phyloP scores from a whole-genome alignment of 257 asterid species.

The Osmanthus fragrans region DNA sequence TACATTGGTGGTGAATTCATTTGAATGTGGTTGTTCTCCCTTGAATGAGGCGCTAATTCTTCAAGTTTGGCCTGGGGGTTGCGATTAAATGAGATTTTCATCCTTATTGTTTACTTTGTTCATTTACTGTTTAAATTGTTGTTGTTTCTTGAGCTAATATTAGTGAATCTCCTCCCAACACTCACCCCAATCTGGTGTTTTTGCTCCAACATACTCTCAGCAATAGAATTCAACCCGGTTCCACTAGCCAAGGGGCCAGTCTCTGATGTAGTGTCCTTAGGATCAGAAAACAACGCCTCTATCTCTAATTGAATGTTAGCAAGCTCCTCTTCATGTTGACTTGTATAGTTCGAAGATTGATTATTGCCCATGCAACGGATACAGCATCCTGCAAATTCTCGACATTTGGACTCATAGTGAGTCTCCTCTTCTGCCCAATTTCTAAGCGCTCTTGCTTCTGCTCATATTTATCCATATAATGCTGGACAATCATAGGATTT shows the following conservation, averaged over 20 bases:
- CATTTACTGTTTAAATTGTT: no score
- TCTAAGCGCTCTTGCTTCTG: slow-evolving; percentile 36
- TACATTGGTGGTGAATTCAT: no score
- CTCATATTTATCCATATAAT: slow-evolving; percentile 36
- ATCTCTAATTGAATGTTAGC: slow-evolving; percentile 35
- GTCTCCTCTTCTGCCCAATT: slow-evolving; percentile 82
- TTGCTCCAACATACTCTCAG: slow-evolving; percentile 53
- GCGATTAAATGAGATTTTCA: no score
- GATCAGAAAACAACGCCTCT: slow-evolving; percentile 44
- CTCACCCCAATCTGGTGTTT: slow-evolving; percentile 67
- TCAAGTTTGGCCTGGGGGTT: no score
- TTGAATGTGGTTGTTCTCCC: no score
- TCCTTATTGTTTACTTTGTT: no score
- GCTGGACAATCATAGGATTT: slow-evolving; percentile 53
- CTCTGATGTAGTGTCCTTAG: slow-evolving; percentile 25
- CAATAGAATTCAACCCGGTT: slow-evolving; percentile 24
- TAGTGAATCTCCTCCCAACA: no score
- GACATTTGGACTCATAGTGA: slow-evolving; percentile 27
- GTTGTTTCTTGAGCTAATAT: no score
- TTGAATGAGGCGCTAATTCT: no score
- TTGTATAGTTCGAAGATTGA: background rate
- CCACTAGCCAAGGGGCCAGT: slow-evolving; percentile 19
- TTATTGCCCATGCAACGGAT: background rate
- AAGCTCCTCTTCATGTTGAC: slow-evolving; percentile 35
- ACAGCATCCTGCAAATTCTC: background rate